Percentiles rank a stretch among this genome's conserved stretches.
Evolutionary conservation across 192 early-diverging fungal genomes (phyloP).

Genomic region (Chytriomyces hyalinus): DNA sequence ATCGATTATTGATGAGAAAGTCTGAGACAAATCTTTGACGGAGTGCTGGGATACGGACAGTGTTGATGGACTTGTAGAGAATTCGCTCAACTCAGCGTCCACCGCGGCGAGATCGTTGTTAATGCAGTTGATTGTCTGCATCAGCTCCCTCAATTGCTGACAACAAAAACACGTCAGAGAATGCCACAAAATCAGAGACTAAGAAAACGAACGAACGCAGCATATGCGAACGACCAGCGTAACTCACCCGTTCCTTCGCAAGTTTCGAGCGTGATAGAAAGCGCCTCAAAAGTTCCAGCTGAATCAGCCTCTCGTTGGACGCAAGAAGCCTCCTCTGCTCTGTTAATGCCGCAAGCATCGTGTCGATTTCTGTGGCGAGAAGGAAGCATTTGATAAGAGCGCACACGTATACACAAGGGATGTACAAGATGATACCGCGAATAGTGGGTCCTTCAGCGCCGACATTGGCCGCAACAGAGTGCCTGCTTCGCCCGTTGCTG

Average conservation of each 20-base stretch:
- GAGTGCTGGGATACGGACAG: too few species aligned
- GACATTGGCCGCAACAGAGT: too few species aligned
- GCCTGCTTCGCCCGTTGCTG: too few species aligned
- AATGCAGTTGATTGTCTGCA: slow-evolving; percentile 50
- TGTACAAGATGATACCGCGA: too few species aligned
- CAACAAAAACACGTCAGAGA: background rate
- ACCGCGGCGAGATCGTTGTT: slow-evolving; percentile 51
- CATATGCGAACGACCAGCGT: too few species aligned
- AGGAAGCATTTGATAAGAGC: too few species aligned
- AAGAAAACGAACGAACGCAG: too few species aligned
- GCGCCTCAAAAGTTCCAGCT: slow-evolving; percentile 63
- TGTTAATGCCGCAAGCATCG: slow-evolving; percentile 60
- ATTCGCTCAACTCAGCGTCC: slow-evolving; percentile 42
- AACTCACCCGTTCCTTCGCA: slow-evolving; percentile 56
- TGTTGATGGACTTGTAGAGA: too few species aligned
- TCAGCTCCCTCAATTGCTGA: slow-evolving; percentile 49
- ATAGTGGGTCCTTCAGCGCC: too few species aligned
- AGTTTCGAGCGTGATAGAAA: slow-evolving; percentile 69
- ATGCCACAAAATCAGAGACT: too few species aligned
- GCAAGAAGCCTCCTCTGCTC: slow-evolving; percentile 68
- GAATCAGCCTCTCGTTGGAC: slow-evolving; percentile 58
- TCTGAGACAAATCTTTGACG: too few species aligned
- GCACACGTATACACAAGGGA: too few species aligned
- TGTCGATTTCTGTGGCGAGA: slow-evolving; percentile 61
- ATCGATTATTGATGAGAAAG: background rate